Evolutionary conservation across 257 asterid genomes (phyloP), one percentile per base, ranked within the genome.

Genomic region (Nicotiana benthamiana): DNA sequence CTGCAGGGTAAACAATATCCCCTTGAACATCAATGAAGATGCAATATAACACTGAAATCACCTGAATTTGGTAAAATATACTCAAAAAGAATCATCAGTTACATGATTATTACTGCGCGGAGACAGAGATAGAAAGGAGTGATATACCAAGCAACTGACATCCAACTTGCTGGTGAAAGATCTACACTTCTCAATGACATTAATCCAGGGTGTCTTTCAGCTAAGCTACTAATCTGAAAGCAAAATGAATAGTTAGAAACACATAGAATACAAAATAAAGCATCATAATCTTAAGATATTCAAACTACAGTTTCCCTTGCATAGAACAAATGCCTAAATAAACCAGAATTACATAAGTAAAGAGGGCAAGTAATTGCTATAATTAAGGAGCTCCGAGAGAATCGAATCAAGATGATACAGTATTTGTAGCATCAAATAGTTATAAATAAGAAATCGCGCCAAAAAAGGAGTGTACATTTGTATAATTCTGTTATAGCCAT

Each of bases 131-230:
- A 76, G 68, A 66, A 52, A 70, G 77, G 46, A 15, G 2, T 12
- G 48, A 13, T 63, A 30, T 83, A 89, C 92, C 92, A 89, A 22
- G 90, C 87, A 43, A 89, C 90, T 26, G 92, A 86, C 90, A 89
- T 82, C 92, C 91, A 88, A 86, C 91, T 84, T 63, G 89, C 91
- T 0, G 91, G 91, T 57, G 89, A 88, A 79, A 88, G 90, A 80
- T 89, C 92, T 46, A 87, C 89, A 68, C 90, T 89, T 84, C 88
- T 87, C 87, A 87, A 64, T 8, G 92, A 83, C 90, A 85, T 85
- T 66, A 89, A 81, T 66, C 92, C 89, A 1, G 90, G 88, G 64
- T 66, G 82, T 74, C 83, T 85, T 79, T 87, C 82, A 36, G 89
- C 84, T 74, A 89, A 85, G 83, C 65, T 81, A 83, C 80, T 66